Evolutionary conservation across 257 asterid species (phyloP), one percentile per base, ranked within the genome.

Genomic region (Leptodermis oblonga): DNA sequence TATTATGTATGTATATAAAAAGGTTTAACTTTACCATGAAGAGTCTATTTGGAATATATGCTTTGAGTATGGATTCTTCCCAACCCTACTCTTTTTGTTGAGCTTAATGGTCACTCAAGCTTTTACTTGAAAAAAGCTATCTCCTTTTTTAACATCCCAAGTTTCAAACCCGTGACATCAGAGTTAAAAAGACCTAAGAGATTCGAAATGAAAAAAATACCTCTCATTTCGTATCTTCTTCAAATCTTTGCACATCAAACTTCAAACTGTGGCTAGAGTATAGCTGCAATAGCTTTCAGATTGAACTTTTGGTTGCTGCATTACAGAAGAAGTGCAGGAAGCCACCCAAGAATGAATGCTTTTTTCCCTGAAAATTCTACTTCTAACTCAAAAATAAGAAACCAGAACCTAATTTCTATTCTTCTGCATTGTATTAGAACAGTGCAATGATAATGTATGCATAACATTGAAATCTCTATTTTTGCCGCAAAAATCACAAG

Each of bases 31-130:
- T 80, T 74, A 62, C 68, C 55, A 54, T 48, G 55, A 52, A 80
- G 77, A 73, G 75, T 70, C 63, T 77, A 76, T 79, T 71, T 72
- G 74, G 91, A 61, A 89, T 83, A 86, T 86, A 84, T 88, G 69
- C 91, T 75, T 86, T 73, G 90, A 85, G 86, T 83, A 76, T 75
- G 76, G 76, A 58, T 69, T 54, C 62, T 41, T 42, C 76, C 74
- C 25, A 61, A 65, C 55, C 63, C 14, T 37, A 56, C 71, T 78
- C 77, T 84, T 84, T 58, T 58, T 30, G 64, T 52, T 81, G 77
- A 59, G 79, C 76, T 84, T 25, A 56, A 66, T 66, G 65, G 73
- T 23, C 77, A 85, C 90, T 79, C 86, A 78, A 81, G 73, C 74
- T 55, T 2, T 4, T 0, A n/a, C n/a, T n/a, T n/a, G n/a, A n/a